phyloP scores from a whole-genome alignment of 202 grass and related monocot species.

The Schoenoplectus triqueter region DNA sequence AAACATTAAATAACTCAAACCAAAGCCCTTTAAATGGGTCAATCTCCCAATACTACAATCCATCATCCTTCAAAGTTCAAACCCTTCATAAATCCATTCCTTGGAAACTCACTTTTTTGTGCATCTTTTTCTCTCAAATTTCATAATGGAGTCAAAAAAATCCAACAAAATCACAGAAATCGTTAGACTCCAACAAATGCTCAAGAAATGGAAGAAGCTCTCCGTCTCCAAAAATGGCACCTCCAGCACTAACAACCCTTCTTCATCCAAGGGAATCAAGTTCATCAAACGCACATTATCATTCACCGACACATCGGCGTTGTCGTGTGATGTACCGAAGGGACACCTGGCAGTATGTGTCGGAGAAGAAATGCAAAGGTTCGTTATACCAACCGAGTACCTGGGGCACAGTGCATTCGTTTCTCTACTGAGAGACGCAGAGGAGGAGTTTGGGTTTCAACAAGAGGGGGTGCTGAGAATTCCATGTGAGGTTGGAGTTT shows the following conservation, averaged over 20 bases:
- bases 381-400: constrained; percentile 88
- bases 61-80: constrained; percentile 27
- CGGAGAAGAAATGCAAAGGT: constrained; percentile 69
- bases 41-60: constrained; percentile 31
- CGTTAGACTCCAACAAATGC: constrained; percentile 83
- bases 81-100: constrained; percentile 12
- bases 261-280: constrained; percentile 83
- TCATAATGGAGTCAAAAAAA: constrained; percentile 70
- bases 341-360: constrained; percentile 87
- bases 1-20: constrained; percentile 41
- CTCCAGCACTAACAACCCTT: constrained; percentile 18
- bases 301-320: constrained; percentile 53
- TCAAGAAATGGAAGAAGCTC: constrained; percentile 96
- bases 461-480: constrained; percentile 88
- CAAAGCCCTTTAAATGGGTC: constrained; percentile 38
- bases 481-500: constrained; percentile 80
- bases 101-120: constrained; percentile 27
- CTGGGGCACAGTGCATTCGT: constrained; percentile 76
- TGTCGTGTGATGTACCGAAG: constrained; percentile 55
- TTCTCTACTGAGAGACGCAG: constrained; percentile 72
- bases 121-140: constrained; percentile 1
- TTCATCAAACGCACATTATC: constrained; percentile 89
- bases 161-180: constrained; percentile 96
- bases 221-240: constrained; percentile 59
- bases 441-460: constrained; percentile 97